Conservation (phyloP, 2,329 filamentous ascomycete species). For the Scolecobasidium constrictum region DNA sequence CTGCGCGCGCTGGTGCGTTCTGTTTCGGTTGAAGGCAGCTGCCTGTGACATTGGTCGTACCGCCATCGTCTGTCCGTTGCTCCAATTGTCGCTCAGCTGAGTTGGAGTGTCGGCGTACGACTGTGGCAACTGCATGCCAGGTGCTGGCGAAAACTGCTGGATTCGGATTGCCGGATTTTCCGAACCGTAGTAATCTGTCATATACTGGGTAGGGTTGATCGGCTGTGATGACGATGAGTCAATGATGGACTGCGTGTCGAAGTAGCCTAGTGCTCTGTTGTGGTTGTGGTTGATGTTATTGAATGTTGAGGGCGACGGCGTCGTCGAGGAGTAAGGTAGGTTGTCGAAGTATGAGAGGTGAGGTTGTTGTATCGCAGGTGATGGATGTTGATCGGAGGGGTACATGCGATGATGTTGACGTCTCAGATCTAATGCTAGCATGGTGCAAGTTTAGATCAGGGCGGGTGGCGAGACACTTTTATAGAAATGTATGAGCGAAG, state of each 20-base stretch:
- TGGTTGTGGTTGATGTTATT: neutral
- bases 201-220: conserved; percentile 7
- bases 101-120: conserved; percentile 3
- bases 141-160: conserved; percentile 28
- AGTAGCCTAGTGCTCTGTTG: neutral
- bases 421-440: conserved; percentile 1
- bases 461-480: neutral
- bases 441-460: neutral
- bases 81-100: conserved; percentile 7
- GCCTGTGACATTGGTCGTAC: conserved; percentile 20
- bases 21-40: conserved; percentile 17
- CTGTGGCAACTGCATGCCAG: conserved; percentile 15
- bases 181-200: conserved; percentile 17
- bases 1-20: conserved; percentile 25
- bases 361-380: neutral
- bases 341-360: neutral
- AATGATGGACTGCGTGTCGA: neutral
- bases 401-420: neutral
- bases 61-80: conserved; percentile 18
- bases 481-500: neutral
- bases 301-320: neutral
- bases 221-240: neutral
- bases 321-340: neutral
- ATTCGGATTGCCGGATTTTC: conserved; percentile 26
- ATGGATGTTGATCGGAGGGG: neutral